Base-by-base conservation (phyloP, 2,329 filamentous ascomycete species). In the Exophiala aquamarina region DNA sequence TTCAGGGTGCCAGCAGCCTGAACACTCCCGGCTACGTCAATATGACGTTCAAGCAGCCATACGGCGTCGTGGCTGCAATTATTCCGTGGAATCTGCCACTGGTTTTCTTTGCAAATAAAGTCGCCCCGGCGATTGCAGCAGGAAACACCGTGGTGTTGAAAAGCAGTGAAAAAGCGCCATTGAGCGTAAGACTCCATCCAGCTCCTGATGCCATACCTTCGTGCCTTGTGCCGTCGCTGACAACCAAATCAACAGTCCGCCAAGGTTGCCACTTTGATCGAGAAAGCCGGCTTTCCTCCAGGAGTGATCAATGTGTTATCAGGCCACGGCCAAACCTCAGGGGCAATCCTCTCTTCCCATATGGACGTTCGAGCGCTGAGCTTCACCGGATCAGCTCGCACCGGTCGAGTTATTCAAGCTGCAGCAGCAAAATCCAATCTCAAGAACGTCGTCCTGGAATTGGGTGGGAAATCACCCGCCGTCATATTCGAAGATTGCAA, bases 221-320 rank as follows among this genome's bases (percentile, higher is more conserved):
- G 15, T 4, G 65, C 75, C 82, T 56, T 78, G 81, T 0, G 82
- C 82, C 0, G 63, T 86, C 41, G 78, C 78, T 2, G 76, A 77
- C 54, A 58, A 64, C 55, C n/a, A 11, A n/a, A 33, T 56, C 17
- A 17, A 37, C 23, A 68, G 64, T 68, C 62, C n/a, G 54, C 61
- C 14, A 57, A 61, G n/a, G 70, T 90, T 2, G 86, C 78, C 1
- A 80, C 76, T 3, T 71, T 91, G 18, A 74, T 89, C 54, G 80
- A 80, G 53, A 76, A 89, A 60, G 86, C 84, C 4, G 87, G 87
- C 0, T 90, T 91, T 60, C 87, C 87, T 1, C 80, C 86, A 0
- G 87, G 87, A 26, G 87, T 91, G 13, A 2, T 91, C 54, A 91
- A 91, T 64, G 77, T 91, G 46, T 63, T 89, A 46, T 89, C 88